Percentiles rank a stretch among this genome's conserved stretches.
These are phyloP conservation scores for Chalaropsis ovoidea DNA, from an alignment of 2,329 filamentous ascomycete species.

Conservation along the genomic window DNA sequence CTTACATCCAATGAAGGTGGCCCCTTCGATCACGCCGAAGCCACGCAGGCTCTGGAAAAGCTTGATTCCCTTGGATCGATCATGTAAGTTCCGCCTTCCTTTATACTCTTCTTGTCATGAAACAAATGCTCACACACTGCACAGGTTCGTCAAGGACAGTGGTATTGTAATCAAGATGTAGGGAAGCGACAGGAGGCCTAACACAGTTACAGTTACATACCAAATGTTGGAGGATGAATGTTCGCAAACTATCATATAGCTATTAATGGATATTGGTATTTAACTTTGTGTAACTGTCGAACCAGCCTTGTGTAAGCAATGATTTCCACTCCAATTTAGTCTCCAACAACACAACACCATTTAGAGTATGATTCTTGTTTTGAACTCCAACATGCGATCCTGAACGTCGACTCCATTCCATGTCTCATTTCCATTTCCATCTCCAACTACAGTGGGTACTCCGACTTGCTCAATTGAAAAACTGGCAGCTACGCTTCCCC, in stretches of 20 bases:
- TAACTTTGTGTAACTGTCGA: neutral
- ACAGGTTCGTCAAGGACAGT: slow-evolving; percentile 46
- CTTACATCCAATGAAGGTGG: slow-evolving; percentile 45
- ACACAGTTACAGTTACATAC: neutral
- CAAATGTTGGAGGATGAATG: neutral
- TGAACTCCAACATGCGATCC: slow-evolving; percentile 44
- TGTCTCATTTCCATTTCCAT: slow-evolving; percentile 41
- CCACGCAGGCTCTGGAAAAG: slow-evolving; percentile 62
- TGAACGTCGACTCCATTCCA: slow-evolving; percentile 52
- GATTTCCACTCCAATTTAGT: neutral
- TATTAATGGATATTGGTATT: neutral
- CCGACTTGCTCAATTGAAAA: slow-evolving; percentile 94
- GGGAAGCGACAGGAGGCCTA: slow-evolving; percentile 20
- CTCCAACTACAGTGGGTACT: slow-evolving; percentile 50
- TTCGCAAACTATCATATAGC: neutral
- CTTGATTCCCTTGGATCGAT: slow-evolving; percentile 62
- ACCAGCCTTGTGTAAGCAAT: neutral
- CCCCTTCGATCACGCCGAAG: slow-evolving; percentile 61
- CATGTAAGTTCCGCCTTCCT: slow-evolving; percentile 56
- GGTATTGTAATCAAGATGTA: slow-evolving; percentile 62
- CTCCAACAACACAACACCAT: neutral
- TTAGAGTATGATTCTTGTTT: slow-evolving; percentile 14
- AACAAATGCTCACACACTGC: slow-evolving; percentile 25
- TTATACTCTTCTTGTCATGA: neutral
- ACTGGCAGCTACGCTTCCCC: slow-evolving; percentile 74